These are phyloP conservation scores for Thalassiosira livingstoniorum DNA, from an alignment of 352 stramenopile species.

Conservation along the genomic window DNA sequence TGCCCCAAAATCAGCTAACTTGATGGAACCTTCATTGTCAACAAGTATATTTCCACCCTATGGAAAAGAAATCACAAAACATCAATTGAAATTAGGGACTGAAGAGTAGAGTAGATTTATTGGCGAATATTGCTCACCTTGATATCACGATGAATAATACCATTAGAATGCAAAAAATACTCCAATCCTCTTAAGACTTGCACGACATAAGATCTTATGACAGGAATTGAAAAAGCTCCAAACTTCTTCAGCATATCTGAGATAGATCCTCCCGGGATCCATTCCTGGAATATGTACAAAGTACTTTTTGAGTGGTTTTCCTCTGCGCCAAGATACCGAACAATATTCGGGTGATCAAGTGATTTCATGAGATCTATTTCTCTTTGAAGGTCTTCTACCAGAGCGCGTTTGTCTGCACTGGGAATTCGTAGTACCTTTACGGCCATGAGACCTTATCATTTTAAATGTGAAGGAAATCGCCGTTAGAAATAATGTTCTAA, in stretches of 20 bases:
- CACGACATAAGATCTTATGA: slow-evolving; percentile 91
- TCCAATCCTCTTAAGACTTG: slow-evolving; percentile 92
- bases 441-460: slow-evolving; percentile 61
- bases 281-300: slow-evolving; percentile 98
- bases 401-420: slow-evolving; percentile 57
- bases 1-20: slow-evolving; percentile 94
- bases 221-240: slow-evolving; percentile 90
- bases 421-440: slow-evolving; percentile 89
- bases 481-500: background rate
- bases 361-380: slow-evolving; percentile 95
- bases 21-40: slow-evolving; percentile 92
- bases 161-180: slow-evolving; percentile 92
- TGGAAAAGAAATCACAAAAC: background rate
- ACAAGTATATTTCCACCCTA: slow-evolving; percentile 92
- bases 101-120: too few relatives aligned
- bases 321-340: slow-evolving; percentile 92
- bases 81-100: background rate
- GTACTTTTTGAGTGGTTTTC: slow-evolving; percentile 85
- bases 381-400: slow-evolving; percentile 85
- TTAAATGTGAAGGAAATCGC: background rate
- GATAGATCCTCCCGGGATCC: slow-evolving; percentile 92
- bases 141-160: slow-evolving; percentile 94
- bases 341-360: slow-evolving; percentile 94
- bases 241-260: slow-evolving; percentile 93
- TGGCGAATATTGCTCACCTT: slow-evolving; percentile 78